phyloP scores from a whole-genome alignment of 805 yeast genomes.

The Starmerella sp. region DNA sequence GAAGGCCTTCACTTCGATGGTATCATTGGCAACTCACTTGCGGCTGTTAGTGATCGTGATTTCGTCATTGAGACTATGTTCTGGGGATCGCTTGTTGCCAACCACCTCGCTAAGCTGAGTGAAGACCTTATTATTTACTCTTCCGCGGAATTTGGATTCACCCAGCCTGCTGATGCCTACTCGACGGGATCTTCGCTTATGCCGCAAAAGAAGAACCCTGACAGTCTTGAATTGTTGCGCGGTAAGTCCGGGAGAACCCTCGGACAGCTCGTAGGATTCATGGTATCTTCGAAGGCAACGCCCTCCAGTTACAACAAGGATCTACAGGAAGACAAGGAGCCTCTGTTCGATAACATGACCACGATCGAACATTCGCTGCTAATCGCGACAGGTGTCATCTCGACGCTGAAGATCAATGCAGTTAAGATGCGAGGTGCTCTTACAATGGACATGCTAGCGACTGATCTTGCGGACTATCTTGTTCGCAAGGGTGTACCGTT shows the following conservation, averaged over 20 bases:
- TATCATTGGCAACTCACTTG: slow-evolving; percentile 86
- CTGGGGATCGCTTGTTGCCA: slow-evolving; percentile 92
- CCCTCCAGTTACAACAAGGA: slow-evolving; percentile 98
- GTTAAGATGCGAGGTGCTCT: slow-evolving; percentile 75
- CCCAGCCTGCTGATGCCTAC: slow-evolving; percentile 90
- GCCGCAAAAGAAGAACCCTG: slow-evolving; percentile 99
- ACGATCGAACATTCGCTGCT: slow-evolving; percentile 90
- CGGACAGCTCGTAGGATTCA: slow-evolving; percentile 87
- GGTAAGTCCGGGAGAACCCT: slow-evolving; percentile 97
- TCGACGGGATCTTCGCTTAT: slow-evolving; percentile 96
- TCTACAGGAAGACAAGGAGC: slow-evolving; percentile 98
- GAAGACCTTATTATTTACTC: slow-evolving; percentile 95
- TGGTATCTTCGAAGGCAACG: slow-evolving; percentile 93
- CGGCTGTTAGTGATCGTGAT: slow-evolving; percentile 97
- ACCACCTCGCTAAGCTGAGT: slow-evolving; percentile 85
- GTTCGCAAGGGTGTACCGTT: slow-evolving; percentile 98
- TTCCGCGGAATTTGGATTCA: slow-evolving; percentile 93
- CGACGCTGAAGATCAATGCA: slow-evolving; percentile 65
- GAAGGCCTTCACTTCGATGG: slow-evolving; percentile 65
- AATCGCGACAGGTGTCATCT: slow-evolving; percentile 92
- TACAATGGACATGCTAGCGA: slow-evolving; percentile 98
- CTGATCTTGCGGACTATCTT: slow-evolving; percentile 94
- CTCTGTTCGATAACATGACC: slow-evolving; percentile 79
- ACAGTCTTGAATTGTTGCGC: slow-evolving; percentile 83
- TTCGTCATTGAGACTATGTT: slow-evolving; percentile 91